Evolutionary conservation across 257 asterid species (phyloP).

Genomic region (Primulina huaijiensis): DNA sequence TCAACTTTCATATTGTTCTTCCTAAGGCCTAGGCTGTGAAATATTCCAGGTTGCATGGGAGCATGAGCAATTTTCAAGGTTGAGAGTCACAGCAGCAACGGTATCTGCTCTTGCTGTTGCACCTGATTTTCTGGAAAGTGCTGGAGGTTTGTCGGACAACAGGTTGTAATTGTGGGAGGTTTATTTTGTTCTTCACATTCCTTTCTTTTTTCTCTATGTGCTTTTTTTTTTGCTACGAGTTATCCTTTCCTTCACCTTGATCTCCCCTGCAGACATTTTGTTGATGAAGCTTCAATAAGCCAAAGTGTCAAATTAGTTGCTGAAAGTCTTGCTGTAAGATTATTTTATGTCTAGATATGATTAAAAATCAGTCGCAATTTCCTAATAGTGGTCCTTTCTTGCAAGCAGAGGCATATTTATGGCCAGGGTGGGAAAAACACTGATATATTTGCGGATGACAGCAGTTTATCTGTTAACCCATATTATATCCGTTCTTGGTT

Average conservation of each 20-base stretch:
- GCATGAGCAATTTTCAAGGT: constrained; percentile 95
- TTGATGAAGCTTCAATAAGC: constrained; percentile 63
- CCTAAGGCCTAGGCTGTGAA: constrained; percentile 32
- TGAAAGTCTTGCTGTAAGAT: constrained; percentile 90
- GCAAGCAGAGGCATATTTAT: constrained; percentile 74
- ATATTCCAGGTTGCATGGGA: constrained; percentile 94
- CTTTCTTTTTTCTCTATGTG: not conserved
- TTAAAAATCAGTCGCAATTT: constrained; percentile 10
- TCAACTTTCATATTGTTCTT: constrained; percentile 26
- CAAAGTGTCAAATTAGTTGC: constrained; percentile 80
- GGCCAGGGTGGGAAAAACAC: constrained; percentile 56
- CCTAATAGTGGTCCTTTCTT: constrained; percentile 21
- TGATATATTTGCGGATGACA: constrained; percentile 68
- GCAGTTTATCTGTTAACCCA: constrained; percentile 85
- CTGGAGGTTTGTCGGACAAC: constrained; percentile 79
- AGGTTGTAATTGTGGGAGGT: constrained; percentile 45
- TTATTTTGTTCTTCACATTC: not conserved
- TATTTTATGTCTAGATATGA: constrained; percentile 1
- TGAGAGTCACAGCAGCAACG: constrained; percentile 90
- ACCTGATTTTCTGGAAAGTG: constrained; percentile 77
- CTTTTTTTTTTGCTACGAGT: constrained; percentile 22
- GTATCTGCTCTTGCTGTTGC: constrained; percentile 72
- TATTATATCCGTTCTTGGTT: constrained; percentile 79
- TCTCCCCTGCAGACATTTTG: constrained; percentile 48
- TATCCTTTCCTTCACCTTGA: constrained; percentile 24